Evolutionary conservation across 2,329 filamentous ascomycete species (phyloP), one percentile per base, ranked within the genome.

Genomic region (Botrytis tulipae): DNA sequence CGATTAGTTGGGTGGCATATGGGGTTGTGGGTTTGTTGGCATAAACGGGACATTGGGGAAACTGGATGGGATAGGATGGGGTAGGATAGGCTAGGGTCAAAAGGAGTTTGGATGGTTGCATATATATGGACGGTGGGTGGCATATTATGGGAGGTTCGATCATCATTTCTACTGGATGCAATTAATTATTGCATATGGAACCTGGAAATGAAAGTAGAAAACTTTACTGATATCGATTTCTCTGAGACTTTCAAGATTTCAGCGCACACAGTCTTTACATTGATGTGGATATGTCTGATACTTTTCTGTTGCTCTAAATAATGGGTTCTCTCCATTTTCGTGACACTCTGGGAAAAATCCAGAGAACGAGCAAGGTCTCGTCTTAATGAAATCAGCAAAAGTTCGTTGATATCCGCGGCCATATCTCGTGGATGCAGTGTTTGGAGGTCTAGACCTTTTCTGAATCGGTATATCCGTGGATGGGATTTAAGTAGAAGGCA

Each of bases 11-110:
- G 70, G 60, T 51, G 37, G 46, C 54, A 25, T 66, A 40, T 32
- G 70, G 44, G 2, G 32, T 66, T 14, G 9, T 72, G 18, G 68
- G 51, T 1, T 70, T 66, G 46, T 54, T 72, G 35, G 66, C n/a
- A 18, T 72, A 72, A 20, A n/a, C 12, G 20, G 9, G 35, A 12
- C 16, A 32, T 9, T n/a, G 1, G 60, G n/a, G 10, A 72, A 20
- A n/a, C 12, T 12, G 9, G 35, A 37, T 29, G 37, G 37, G 40
- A 16, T 42, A 42, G 63, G 3, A 40, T n/a, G 35, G 22, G 22
- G n/a, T 61, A 20, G 10, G 25, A 42, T 29, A 16, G 37, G 22
- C 5, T 2, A 25, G 14, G 25, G 6, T 25, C 8, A 54, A 51
- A 37, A 37, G 22, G 46, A 54, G 46, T 54, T 25, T 29, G 29